Conservation (phyloP, 2,329 filamentous ascomycete genomes). For the Cercospora janseana region DNA sequence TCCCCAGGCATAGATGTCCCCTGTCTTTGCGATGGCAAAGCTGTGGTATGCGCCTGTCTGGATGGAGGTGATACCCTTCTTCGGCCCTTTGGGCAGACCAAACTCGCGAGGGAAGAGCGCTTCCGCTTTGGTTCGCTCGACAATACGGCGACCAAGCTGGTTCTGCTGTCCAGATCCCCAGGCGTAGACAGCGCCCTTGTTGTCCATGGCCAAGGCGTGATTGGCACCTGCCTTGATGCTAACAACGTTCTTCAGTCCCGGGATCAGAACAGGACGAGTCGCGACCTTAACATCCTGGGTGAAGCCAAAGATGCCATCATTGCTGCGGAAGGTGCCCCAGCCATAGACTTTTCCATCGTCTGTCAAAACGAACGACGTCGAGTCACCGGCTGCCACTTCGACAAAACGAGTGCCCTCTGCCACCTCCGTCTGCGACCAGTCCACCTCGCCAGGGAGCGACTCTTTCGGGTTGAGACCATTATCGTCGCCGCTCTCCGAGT, state of each 20-base stretch:
- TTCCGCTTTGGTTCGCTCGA: slow-evolving; percentile 58
- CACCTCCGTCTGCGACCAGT: slow-evolving; percentile 35
- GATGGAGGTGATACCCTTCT: slow-evolving; percentile 59
- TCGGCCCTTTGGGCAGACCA: slow-evolving; percentile 49
- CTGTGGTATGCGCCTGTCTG: slow-evolving; percentile 76
- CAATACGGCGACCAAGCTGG: slow-evolving; percentile 63
- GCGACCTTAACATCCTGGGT: slow-evolving; percentile 55
- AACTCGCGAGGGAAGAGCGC: slow-evolving; percentile 58
- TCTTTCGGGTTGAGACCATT: slow-evolving; percentile 70
- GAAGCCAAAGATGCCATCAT: slow-evolving; percentile 66
- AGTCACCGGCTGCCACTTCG: slow-evolving; percentile 71
- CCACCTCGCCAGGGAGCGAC: slow-evolving; percentile 57
- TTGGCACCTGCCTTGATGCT: slow-evolving; percentile 66
- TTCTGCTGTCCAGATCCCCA: slow-evolving; percentile 75
- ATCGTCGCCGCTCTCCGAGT: slow-evolving; percentile 55
- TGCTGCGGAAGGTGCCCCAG: slow-evolving; percentile 77
- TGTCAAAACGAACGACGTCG: slow-evolving; percentile 72
- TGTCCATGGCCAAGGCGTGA: slow-evolving; percentile 67
- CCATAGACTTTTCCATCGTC: slow-evolving; percentile 74
- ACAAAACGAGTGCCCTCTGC: slow-evolving; percentile 62
- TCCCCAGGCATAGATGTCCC: slow-evolving; percentile 76
- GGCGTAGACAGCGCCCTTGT: slow-evolving; percentile 62
- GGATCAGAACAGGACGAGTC: slow-evolving; percentile 54
- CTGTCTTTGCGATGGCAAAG: slow-evolving; percentile 68
- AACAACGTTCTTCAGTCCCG: slow-evolving; percentile 64